These are phyloP conservation scores for Carex littledalei DNA, from an alignment of 176 grass and related monocot genomes.

Conservation along the genomic window DNA sequence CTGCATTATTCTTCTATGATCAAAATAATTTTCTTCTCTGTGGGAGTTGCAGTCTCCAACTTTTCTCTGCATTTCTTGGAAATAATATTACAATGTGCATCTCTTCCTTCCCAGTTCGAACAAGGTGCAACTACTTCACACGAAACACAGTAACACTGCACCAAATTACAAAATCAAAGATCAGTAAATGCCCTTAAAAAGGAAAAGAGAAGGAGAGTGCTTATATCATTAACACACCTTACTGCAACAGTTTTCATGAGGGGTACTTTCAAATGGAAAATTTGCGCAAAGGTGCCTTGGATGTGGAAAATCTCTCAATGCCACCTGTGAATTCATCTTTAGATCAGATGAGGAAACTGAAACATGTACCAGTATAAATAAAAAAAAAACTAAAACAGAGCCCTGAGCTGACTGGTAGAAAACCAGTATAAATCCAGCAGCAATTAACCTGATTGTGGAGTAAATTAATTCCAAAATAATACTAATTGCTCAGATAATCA, in stretches of 20 bases:
- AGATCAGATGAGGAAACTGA: background rate
- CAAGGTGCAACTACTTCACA: conserved; percentile 31
- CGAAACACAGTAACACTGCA: conserved; percentile 33
- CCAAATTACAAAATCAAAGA: background rate
- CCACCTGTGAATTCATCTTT: conserved; percentile 32
- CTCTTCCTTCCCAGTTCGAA: conserved; percentile 22
- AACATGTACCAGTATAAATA: background rate
- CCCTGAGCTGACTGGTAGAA: background rate
- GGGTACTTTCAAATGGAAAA: conserved; percentile 37
- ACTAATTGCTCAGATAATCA: background rate
- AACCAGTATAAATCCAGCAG: background rate
- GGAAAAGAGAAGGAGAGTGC: background rate
- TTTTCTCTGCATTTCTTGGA: conserved; percentile 5
- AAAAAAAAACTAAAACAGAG: too few species aligned
- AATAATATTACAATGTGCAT: conserved; percentile 25
- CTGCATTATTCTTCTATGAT: background rate
- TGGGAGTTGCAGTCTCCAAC: background rate
- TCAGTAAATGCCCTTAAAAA: background rate
- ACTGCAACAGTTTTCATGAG: conserved; percentile 28
- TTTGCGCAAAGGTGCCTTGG: conserved; percentile 58
- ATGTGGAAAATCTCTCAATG: conserved; percentile 55
- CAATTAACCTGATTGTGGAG: background rate
- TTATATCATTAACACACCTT: conserved; percentile 30
- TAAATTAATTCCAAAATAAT: background rate
- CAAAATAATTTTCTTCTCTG: conserved; percentile 17